These are phyloP conservation scores for Yarrowia galli DNA, from an alignment of 1,139 yeast species.

Conservation along the genomic window DNA sequence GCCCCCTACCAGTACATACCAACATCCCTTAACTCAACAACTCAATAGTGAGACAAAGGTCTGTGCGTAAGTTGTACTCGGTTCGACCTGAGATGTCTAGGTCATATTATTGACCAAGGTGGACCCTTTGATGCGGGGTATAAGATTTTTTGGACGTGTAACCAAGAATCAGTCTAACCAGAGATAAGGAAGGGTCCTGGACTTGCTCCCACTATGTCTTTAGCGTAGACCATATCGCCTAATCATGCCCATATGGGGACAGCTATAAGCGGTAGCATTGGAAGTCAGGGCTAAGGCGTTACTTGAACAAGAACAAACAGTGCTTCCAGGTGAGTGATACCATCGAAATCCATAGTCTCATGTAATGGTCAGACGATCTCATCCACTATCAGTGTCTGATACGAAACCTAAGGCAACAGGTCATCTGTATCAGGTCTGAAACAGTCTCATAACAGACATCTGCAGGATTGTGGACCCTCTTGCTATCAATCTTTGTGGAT, in stretches of 20 bases:
- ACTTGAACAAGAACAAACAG: too few relatives aligned
- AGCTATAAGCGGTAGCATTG: too few relatives aligned
- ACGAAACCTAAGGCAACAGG: slow-evolving; percentile 5
- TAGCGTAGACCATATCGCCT: neutral
- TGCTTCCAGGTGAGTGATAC: too few relatives aligned
- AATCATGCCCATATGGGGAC: neutral
- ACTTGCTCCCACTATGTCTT: neutral
- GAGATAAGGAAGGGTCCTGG: neutral
- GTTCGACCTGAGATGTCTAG: slow-evolving; percentile 3
- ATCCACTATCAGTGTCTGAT: neutral
- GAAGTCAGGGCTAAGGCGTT: too few relatives aligned
- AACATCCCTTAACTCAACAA: slow-evolving; percentile 6
- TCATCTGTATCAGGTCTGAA: slow-evolving; percentile 17
- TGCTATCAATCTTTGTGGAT: slow-evolving; percentile 6
- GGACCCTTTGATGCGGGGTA: slow-evolving; percentile 6
- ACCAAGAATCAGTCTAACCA: neutral
- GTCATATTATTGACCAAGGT: neutral
- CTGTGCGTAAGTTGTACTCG: slow-evolving; percentile 5
- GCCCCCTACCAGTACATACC: too few relatives aligned
- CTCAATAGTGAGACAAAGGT: slow-evolving; percentile 6
- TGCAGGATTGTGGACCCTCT: neutral
- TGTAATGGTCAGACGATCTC: too few relatives aligned
- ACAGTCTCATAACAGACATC: slow-evolving; percentile 11
- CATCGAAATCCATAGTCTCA: too few relatives aligned
- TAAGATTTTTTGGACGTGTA: too few relatives aligned